A percentile compares a stretch with the other conserved stretches of the same genome.
Evolutionary conservation across 331 rosid species (phyloP).

Genomic region (Quercus phellos): DNA sequence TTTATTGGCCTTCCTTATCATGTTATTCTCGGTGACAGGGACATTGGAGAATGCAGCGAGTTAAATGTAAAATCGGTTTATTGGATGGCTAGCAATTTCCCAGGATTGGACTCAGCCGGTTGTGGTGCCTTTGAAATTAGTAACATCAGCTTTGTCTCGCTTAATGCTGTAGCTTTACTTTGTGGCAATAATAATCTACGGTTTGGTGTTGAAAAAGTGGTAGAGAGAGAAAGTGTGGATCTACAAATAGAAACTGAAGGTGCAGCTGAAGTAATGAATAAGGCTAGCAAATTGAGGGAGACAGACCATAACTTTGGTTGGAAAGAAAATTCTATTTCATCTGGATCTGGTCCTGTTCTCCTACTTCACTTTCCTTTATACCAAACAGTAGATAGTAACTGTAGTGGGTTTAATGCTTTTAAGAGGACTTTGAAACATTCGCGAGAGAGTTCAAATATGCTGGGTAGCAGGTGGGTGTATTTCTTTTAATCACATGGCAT

Average conservation of each 20-base stretch:
- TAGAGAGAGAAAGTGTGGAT: conserved; percentile 58
- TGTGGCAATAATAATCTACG: conserved; percentile 47
- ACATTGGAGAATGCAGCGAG: conserved; percentile 47
- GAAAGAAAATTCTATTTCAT: conserved; percentile 32
- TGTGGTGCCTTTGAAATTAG: conserved; percentile 60
- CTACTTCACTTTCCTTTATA: conserved; percentile 57
- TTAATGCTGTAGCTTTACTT: conserved; percentile 57
- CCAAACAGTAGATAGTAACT: conserved; percentile 11
- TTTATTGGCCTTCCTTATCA: conserved; percentile 53
- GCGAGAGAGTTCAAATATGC: conserved; percentile 15
- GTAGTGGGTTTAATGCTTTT: conserved; percentile 14
- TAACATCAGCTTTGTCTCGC: conserved; percentile 59
- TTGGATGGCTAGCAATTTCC: conserved; percentile 48
- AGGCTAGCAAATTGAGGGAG: conserved; percentile 9
- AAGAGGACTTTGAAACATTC: conserved; percentile 13
- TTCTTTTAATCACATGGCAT: not conserved
- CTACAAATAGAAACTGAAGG: conserved; percentile 20
- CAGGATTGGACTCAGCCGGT: conserved; percentile 53
- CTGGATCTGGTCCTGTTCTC: conserved; percentile 65
- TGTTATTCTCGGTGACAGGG: conserved; percentile 65
- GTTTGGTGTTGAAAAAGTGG: conserved; percentile 54
- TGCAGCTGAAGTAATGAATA: not conserved
- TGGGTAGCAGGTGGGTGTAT: conserved; percentile 43
- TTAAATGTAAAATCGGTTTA: conserved; percentile 29
- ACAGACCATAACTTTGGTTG: conserved; percentile 25